These are phyloP conservation scores for Ogataea corticis DNA, from an alignment of 805 yeast species.

Conservation along the genomic window DNA sequence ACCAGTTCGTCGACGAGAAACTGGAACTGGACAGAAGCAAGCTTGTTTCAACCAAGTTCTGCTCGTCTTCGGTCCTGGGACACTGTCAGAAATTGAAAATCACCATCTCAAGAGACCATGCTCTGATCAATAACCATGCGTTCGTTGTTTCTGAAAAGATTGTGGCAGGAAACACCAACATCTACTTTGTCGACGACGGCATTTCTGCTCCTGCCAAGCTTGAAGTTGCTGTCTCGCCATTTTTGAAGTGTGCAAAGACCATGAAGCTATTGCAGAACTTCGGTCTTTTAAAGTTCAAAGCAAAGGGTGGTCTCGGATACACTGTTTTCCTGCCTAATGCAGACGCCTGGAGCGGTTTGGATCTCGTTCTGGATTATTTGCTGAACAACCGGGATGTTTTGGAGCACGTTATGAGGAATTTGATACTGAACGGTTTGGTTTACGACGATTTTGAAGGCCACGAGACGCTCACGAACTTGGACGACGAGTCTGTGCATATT, in stretches of 20 bases:
- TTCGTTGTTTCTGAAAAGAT: constrained; percentile 46
- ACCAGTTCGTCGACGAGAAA: constrained; percentile 60
- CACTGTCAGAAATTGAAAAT: constrained; percentile 65
- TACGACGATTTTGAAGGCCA: constrained; percentile 59
- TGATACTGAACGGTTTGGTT: constrained; percentile 61
- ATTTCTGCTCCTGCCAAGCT: constrained; percentile 64
- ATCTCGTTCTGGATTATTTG: constrained; percentile 60
- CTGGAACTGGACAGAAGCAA: constrained; percentile 39
- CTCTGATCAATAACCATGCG: constrained; percentile 57
- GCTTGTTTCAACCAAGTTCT: constrained; percentile 53
- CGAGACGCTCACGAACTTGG: constrained; percentile 19
- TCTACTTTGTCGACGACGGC: constrained; percentile 63
- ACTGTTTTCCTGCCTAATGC: constrained; percentile 79
- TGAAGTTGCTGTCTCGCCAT: constrained; percentile 63
- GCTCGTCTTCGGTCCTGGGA: constrained; percentile 52
- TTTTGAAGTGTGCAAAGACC: constrained; percentile 64
- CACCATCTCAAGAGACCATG: constrained; percentile 30
- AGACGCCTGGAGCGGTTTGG: constrained; percentile 65
- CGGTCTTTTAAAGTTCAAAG: constrained; percentile 48
- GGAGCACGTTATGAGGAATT: constrained; percentile 52
- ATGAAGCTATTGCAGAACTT: constrained; percentile 55
- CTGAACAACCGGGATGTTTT: constrained; percentile 52
- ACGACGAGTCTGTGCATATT: constrained; percentile 13
- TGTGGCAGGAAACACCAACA: constrained; percentile 60
- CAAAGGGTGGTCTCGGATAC: constrained; percentile 59